A percentile compares a stretch with the other conserved stretches of the same genome.
Conservation (phyloP, 192 early-diverging fungal species). For the Radiomyces spectabilis region DNA sequence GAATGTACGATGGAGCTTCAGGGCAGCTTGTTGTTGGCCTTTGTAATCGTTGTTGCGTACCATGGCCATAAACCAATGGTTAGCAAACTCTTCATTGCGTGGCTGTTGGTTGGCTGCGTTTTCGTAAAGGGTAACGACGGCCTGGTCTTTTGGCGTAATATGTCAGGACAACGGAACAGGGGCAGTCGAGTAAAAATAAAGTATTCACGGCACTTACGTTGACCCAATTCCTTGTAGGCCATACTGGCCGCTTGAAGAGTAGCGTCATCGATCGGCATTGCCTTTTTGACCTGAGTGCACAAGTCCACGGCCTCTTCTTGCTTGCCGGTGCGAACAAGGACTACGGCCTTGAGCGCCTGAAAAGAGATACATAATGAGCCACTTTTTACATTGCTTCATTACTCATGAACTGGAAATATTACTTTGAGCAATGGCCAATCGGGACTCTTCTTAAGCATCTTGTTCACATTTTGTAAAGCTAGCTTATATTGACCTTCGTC, state of each 20-base stretch:
- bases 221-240: conserved; percentile 44
- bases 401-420: no score
- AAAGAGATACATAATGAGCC: not conserved
- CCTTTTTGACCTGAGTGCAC: conserved; percentile 54
- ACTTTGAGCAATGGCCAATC: conserved; percentile 61
- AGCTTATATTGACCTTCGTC: conserved; percentile 59
- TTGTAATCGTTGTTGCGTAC: conserved; percentile 61
- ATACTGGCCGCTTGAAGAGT: conserved; percentile 54
- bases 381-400: not conserved
- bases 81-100: conserved; percentile 63
- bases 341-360: conserved; percentile 70
- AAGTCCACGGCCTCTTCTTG: conserved; percentile 54
- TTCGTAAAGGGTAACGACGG: conserved; percentile 68
- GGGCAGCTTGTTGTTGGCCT: conserved; percentile 63
- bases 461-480: conserved; percentile 52
- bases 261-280: conserved; percentile 51
- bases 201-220: conserved; percentile 48
- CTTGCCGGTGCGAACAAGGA: conserved; percentile 55
- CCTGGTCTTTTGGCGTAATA: no score
- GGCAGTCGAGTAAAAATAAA: no score
- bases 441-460: conserved; percentile 65
- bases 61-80: conserved; percentile 79
- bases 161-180: no score
- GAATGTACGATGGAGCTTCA: conserved; percentile 76
- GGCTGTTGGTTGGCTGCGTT: conserved; percentile 52